phyloP scores from a whole-genome alignment of 176 grass and related monocot species.

The Aegilops speltoides region DNA sequence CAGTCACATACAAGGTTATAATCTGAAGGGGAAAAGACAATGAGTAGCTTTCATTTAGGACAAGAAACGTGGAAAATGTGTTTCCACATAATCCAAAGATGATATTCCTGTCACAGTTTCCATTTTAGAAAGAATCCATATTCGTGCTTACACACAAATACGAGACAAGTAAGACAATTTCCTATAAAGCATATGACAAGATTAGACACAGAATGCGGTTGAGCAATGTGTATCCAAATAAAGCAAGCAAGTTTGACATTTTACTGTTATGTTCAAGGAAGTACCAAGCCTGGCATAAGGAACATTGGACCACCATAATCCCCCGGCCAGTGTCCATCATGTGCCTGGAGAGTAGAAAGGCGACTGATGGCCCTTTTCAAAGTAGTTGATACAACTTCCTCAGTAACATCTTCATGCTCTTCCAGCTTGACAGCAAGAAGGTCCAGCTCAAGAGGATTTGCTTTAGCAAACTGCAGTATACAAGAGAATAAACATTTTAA shows the following conservation, averaged over 20 bases:
- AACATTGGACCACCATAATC: slow-evolving; percentile 90
- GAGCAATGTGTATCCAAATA: no score
- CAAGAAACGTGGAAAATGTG: background rate
- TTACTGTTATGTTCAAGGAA: background rate
- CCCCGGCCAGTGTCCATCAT: slow-evolving; percentile 88
- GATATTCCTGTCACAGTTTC: no score
- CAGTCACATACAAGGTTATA: slow-evolving; percentile 63
- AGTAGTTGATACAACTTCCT: slow-evolving; percentile 47
- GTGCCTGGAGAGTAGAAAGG: slow-evolving; percentile 68
- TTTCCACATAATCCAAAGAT: no score
- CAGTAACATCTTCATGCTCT: slow-evolving; percentile 69
- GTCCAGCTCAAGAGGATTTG: slow-evolving; percentile 64
- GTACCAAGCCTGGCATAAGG: slow-evolving; percentile 83
- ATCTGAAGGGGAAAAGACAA: slow-evolving; percentile 35
- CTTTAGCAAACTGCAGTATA: slow-evolving; percentile 60
- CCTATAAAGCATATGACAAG: no score
- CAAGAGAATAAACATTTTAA: slow-evolving; percentile 11
- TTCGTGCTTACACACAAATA: no score
- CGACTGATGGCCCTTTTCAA: slow-evolving; percentile 67
- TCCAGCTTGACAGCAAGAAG: slow-evolving; percentile 51
- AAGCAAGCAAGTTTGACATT: background rate
- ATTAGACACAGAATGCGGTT: no score
- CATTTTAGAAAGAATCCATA: no score
- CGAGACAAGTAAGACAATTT: no score
- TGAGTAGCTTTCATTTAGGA: slow-evolving; percentile 8